Base-by-base conservation (phyloP, 106 monocot genomes). In the Allium sativum region DNA sequence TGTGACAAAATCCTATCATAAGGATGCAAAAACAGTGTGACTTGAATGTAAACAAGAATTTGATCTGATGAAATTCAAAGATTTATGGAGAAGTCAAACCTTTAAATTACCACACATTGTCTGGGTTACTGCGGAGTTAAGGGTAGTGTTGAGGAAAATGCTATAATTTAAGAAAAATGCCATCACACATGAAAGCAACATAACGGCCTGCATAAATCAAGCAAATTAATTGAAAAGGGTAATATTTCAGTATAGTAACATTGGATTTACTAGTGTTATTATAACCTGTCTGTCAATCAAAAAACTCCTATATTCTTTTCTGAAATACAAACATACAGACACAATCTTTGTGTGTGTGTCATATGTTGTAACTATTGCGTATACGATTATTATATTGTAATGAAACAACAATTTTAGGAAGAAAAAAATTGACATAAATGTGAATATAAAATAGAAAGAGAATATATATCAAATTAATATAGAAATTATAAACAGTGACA, bases 41-140 rank as follows among this genome's bases (percentile, higher is more conserved):
- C 5, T 31, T 2, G 31, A 31, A 31, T 31, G n/a, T 3, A 50
- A 47, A 21, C 5, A 59, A 46, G 1, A 19, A 15, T 16, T 47
- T 13, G 8, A 58, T 31, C 31, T 2, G 31, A 31, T 31, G 31
- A 31, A 31, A 31, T 31, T 31, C 31, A 31, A 31, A 31, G 5
- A 31, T 31, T 1, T 31, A 31, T 31, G 31, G 31, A 31, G 31
- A 31, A 31, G 31, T 2, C 56, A 21, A 54, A 95, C 95, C 87
- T 95, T 95, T 12, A 95, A 73, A 65, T 90, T 95, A 46, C 90
- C 95, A 70, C 94, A 95, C 70, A 95, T 90, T 14, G 90, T 90
- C 68, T 90, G 95, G 13, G 95, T 90, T 51, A 90, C 79, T 45
- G 95, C 95, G 50, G 90, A 90, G 45, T 95, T 95, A 48, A 90